phyloP scores from a whole-genome alignment of 2,329 filamentous ascomycete genomes.

The Botrytis byssoidea region DNA sequence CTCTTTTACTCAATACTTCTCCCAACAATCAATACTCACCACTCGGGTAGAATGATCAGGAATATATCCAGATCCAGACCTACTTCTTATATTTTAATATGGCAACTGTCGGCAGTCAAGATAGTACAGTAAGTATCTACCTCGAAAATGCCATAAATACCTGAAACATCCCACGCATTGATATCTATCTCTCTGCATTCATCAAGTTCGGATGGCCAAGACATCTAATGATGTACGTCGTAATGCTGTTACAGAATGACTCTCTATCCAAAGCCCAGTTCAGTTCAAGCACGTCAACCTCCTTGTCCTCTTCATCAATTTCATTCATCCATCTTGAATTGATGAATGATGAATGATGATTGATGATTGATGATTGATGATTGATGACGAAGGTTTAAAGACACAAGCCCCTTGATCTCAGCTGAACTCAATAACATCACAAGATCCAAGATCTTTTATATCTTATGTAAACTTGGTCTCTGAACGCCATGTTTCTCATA shows the following conservation, averaged over 20 bases:
- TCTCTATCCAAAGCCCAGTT: background rate
- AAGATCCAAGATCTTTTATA: background rate
- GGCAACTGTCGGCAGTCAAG: background rate
- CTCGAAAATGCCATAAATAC: background rate
- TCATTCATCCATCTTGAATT: background rate
- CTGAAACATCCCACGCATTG: background rate
- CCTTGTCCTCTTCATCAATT: background rate
- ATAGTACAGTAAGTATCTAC: background rate
- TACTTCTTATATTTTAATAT: background rate
- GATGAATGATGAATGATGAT: background rate
- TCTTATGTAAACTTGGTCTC: background rate
- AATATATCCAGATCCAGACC: background rate
- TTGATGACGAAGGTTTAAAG: background rate
- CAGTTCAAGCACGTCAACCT: background rate
- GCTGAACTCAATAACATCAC: constrained; percentile 2
- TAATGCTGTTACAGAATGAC: constrained; percentile 1
- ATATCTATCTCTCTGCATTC: background rate
- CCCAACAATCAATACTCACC: background rate
- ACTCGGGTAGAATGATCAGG: background rate
- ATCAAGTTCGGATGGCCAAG: constrained; percentile 5
- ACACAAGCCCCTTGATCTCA: background rate
- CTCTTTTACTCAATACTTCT: background rate
- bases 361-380: background rate
- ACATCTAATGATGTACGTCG: background rate
- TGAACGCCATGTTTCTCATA: constrained; percentile 7